These are phyloP conservation scores for California macrophylla DNA, from an alignment of 441 rosid genomes.

Conservation along the genomic window DNA sequence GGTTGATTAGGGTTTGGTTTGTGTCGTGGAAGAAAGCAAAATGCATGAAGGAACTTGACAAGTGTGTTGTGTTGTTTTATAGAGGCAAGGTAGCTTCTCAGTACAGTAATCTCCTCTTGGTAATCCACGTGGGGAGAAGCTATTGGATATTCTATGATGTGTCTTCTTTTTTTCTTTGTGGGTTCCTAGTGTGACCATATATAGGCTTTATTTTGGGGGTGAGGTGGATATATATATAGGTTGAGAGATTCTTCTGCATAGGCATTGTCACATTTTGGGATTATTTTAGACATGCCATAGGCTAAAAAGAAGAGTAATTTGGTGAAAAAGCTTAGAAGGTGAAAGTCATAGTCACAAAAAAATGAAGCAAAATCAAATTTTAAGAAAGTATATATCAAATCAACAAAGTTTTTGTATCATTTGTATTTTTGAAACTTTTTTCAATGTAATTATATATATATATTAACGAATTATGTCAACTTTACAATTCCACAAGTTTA, in stretches of 20 bases:
- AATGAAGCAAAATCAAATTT: not conserved
- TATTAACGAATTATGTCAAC: too few relatives aligned
- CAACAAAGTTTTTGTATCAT: too few relatives aligned
- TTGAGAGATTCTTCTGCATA: not conserved
- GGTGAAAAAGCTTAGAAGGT: not conserved
- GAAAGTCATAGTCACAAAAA: not conserved
- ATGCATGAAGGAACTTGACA: constrained; percentile 24
- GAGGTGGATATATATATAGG: not conserved
- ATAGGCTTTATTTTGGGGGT: not conserved
- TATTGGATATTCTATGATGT: constrained; percentile 2
- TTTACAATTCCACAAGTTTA: too few relatives aligned
- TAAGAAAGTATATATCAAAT: too few relatives aligned
- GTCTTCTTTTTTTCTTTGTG: not conserved
- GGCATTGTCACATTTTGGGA: not conserved
- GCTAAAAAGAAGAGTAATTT: not conserved
- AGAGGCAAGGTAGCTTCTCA: constrained; percentile 16
- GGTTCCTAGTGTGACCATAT: not conserved
- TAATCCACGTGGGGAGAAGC: constrained; percentile 18
- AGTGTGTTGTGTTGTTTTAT: constrained; percentile 26
- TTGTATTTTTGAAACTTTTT: too few relatives aligned
- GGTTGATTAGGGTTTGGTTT: not conserved
- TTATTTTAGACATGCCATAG: not conserved
- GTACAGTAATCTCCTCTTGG: constrained; percentile 20
- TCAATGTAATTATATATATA: too few relatives aligned
- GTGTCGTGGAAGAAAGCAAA: not conserved